Base-by-base conservation (phyloP, 1,139 yeast genomes). In the Debaryomycetaceae sp. region DNA sequence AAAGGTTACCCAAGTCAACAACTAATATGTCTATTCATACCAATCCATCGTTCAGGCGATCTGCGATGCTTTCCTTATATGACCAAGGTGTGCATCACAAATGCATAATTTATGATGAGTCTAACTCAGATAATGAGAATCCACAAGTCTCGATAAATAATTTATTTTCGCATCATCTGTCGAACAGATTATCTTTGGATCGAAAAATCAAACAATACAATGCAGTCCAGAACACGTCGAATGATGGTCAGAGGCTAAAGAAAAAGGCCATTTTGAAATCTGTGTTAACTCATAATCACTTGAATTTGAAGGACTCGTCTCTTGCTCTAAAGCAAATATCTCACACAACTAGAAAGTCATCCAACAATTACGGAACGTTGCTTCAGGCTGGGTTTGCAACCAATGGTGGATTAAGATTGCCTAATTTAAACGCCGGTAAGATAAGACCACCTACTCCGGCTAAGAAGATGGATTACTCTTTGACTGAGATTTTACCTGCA, bases 391-490 rank as follows among this genome's bases (percentile, higher is more conserved):
- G 83, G 1, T 79, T 79, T 53, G 64, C 79, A 3, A 71, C 78
- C 14, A 77, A 69, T 53, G 84, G 84, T 11, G 63, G 68, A 44
- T 59, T 79, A 33, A 72, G 68, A 51, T 62, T 80, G 14, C 83
- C 81, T 51, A 70, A 63, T 0, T 70, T 84, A 24, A 65, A 71
- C 46, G 72, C 80, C 17, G 56, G 61, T 43, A 52, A 60, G 36
- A 72, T 81, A 43, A 61, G 81, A 6, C 90, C 93, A 1, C 79
- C 84, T 5, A 83, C 90, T 0, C 90, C 90, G 0, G 82, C 81
- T 1, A 82, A 77, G 57, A 82, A 79, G 51, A 76, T 82, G 76
- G 85, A 80, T 38, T 65, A 57, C 48, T 52, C 53, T 6, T 53
- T 67, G 24, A 49, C 49, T 24, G 51, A 49, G 11, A 36, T 42